Base-by-base conservation (phyloP, 2,329 filamentous ascomycete species). In the Sporothrix inflata region DNA sequence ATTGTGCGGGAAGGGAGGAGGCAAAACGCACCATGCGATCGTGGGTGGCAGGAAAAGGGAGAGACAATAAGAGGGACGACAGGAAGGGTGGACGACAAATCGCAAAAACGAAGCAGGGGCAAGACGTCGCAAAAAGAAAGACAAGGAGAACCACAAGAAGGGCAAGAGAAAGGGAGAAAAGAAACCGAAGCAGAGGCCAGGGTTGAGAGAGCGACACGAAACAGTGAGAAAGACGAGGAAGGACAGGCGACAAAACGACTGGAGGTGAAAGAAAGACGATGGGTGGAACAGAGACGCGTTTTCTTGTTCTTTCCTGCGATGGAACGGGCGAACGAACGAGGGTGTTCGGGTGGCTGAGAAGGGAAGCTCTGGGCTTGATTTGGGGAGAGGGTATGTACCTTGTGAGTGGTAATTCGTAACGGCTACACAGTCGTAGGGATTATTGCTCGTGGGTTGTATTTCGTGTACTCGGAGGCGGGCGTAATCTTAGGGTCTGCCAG, bases 11-110 rank as follows among this genome's bases (percentile, higher is more conserved):
- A 34, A 47, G 24, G 16, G 38, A 4, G 42, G n/a, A 16, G 21
- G 7, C 55, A 38, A 60, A 34, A 69, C 51, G 49, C 51, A 60
- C 51, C n/a, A 42, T 69, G 47, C 47, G 49, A 24, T 69, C 67
- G 67, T 34, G 16, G 68, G 49, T 42, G 66, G 66, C 66, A 51
- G 66, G 66, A 12, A 21, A 67, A 67, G 65, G 65, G 42, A 66
- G 65, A 63, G 42, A 42, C 21, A 38, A 47, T 49, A 24, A 55
- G n/a, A 27, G 38, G 38, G 9, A 38, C 53, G 38, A 57, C 14
- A 34, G 38, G 42, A 27, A 68, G 14, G 42, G 12, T 24, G 16
- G 38, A 42, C 34, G 57, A 65, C 60, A 38, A n/a, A 47, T 55
- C 51, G 34, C 30, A 34, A 53, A 51, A 51, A 4, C 19, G 53